These are phyloP conservation scores for Taiozyma sp. DNA, from an alignment of 1,139 yeast species.

Conservation along the genomic window DNA sequence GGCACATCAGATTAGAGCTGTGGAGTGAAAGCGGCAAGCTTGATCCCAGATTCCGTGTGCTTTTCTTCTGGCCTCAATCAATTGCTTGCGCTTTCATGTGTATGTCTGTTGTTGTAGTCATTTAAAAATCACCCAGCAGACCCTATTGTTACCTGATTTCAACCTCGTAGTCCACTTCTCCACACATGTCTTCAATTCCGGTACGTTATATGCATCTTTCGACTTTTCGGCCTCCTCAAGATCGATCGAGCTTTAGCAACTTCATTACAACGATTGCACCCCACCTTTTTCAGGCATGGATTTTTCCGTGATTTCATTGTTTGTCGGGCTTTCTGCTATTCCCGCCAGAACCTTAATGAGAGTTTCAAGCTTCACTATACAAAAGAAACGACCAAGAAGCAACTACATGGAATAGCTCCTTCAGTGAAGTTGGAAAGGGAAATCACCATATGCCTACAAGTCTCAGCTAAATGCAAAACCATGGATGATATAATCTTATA, in stretches of 20 bases:
- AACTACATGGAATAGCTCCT: background rate
- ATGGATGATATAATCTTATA: background rate
- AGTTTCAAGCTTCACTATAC: background rate
- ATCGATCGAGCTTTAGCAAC: background rate
- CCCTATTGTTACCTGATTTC: no score
- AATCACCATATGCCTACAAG: no score
- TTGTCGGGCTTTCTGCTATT: background rate
- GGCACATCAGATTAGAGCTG: background rate
- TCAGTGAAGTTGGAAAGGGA: no score
- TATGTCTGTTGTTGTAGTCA: no score
- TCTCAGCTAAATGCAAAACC: background rate
- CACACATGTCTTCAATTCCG: background rate
- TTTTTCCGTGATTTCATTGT: background rate
- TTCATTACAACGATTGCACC: background rate
- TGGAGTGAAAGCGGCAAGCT: no score
- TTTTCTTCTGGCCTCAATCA: no score
- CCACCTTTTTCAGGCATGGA: background rate
- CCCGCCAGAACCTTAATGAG: background rate
- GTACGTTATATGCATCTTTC: background rate
- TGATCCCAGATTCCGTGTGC: no score
- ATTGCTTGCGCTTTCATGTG: no score
- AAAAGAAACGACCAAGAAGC: background rate
- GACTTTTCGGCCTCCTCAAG: background rate
- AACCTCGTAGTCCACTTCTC: no score
- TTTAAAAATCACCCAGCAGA: no score